Base-by-base conservation (phyloP, 495 filamentous ascomycete genomes). In the Lophium mytilinum region DNA sequence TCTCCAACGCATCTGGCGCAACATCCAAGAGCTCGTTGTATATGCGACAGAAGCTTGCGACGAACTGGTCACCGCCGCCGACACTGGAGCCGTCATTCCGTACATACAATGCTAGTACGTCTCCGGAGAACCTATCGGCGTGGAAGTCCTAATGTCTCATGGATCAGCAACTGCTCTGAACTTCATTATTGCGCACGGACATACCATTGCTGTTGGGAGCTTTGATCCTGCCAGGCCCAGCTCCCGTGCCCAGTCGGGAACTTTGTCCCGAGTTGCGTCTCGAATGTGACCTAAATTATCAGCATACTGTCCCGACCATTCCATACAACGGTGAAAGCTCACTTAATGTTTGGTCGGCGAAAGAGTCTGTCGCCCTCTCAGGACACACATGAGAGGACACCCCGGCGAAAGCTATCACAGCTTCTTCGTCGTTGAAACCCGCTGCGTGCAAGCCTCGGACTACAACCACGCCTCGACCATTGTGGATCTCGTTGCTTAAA, bases 291-390 rank as follows among this genome's bases (percentile, higher is more conserved):
- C 62, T 65, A 37, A 50, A 6, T 30, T 30, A 6, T 30, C 24
- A 30, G 24, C 24, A 30, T 6, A 30, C 6, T 30, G 24, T 30
- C 24, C 24, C 2, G 6, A 30, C 24, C 24, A 30, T 30, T 30
- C 6, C 24, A 30, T 12, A 43, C 15, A 43, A 19, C 24, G 39
- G 39, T 36, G 12, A 11, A 11, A 6, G 52, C 57, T 45, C 61
- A 65, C 63, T 67, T 37, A 67, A 41, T 17, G 64, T 63, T 35
- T 67, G 57, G 36, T 64, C 61, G 11, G 62, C 62, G 51, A 55
- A 65, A 14, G 53, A 53, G 45, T 65, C 62, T 6, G 64, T 67
- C 11, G 61, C 61, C 36, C 64, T 56, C 18, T 45, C 41, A 35
- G 50, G 40, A 37, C 54, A 55, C 9, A 67, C 58, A 43, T 64